Conservation (phyloP, 148 eudicot species). For the Heliamphora exappendiculata region DNA sequence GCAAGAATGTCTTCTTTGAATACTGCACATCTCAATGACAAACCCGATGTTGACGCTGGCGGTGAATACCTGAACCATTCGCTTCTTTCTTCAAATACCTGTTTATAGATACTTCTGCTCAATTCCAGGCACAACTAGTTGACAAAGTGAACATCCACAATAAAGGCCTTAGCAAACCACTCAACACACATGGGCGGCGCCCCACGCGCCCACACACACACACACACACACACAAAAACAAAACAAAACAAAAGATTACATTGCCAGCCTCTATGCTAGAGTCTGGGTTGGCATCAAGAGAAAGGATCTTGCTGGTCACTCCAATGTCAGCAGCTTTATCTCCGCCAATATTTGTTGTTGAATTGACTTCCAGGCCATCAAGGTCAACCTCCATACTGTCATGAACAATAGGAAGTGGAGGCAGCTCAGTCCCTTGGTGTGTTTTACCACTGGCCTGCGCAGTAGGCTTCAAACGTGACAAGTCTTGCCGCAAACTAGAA, state of each 20-base stretch:
- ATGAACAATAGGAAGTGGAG: conserved; percentile 48
- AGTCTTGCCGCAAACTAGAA: conserved; percentile 55
- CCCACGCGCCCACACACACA: too few relatives aligned
- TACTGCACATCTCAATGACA: conserved; percentile 51
- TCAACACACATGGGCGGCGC: too few relatives aligned
- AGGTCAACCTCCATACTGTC: conserved; percentile 60
- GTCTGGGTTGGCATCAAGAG: conserved; percentile 47
- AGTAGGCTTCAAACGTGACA: conserved; percentile 49
- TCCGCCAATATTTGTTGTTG: conserved; percentile 47
- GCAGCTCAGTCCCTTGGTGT: conserved; percentile 43
- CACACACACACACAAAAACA: too few relatives aligned
- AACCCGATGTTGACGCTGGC: conserved; percentile 54
- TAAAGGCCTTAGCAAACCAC: conserved; percentile 11
- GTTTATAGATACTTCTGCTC: conserved; percentile 11
- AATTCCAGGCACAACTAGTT: conserved; percentile 10
- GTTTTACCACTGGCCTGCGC: conserved; percentile 45
- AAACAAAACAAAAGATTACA: conserved; percentile 24
- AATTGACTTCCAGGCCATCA: conserved; percentile 69
- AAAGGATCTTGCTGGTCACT: conserved; percentile 40
- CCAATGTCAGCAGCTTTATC: conserved; percentile 49
- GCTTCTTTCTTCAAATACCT: conserved; percentile 56
- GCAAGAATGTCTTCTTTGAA: conserved; percentile 64
- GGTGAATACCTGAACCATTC: conserved; percentile 45
- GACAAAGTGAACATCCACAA: background rate
- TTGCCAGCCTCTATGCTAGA: conserved; percentile 45